Conservation (phyloP, 2,329 filamentous ascomycete species). For the Metarhizium anisopliae region DNA sequence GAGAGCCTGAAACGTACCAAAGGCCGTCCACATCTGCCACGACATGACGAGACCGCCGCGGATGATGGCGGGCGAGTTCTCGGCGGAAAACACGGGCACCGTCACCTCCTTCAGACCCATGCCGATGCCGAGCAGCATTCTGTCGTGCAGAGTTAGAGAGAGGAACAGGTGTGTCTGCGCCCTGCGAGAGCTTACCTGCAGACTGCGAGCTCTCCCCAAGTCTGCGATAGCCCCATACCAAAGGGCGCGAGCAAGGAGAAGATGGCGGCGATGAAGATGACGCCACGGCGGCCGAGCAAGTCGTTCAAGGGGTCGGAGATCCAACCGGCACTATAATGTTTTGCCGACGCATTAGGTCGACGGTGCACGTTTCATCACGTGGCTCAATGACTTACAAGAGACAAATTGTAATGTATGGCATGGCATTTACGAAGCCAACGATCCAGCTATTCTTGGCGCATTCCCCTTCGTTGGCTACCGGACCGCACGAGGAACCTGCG, state of each 20-base stretch:
- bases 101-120: conserved; percentile 46
- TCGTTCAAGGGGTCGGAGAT: conserved; percentile 54
- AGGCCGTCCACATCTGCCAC: conserved; percentile 38
- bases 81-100: conserved; percentile 44
- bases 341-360: background rate
- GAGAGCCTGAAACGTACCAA: background rate
- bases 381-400: conserved; percentile 27
- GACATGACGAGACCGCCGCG: conserved; percentile 45
- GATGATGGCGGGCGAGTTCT: conserved; percentile 42
- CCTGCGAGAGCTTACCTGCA: conserved; percentile 17
- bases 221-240: conserved; percentile 49
- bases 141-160: conserved; percentile 10
- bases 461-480: conserved; percentile 25
- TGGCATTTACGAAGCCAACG: conserved; percentile 50
- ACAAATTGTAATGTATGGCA: conserved; percentile 31
- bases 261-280: conserved; percentile 54
- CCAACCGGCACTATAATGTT: conserved; percentile 41
- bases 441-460: conserved; percentile 46
- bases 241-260: conserved; percentile 55
- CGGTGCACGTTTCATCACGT: too few species aligned
- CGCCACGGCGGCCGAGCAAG: conserved; percentile 48
- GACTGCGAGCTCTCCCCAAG: conserved; percentile 48
- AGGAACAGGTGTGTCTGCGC: background rate
- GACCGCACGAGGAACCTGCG: conserved; percentile 20
- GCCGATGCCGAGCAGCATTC: conserved; percentile 45